phyloP scores from a whole-genome alignment of 176 grass and related monocot species.

The Miscanthus lutarioriparius region DNA sequence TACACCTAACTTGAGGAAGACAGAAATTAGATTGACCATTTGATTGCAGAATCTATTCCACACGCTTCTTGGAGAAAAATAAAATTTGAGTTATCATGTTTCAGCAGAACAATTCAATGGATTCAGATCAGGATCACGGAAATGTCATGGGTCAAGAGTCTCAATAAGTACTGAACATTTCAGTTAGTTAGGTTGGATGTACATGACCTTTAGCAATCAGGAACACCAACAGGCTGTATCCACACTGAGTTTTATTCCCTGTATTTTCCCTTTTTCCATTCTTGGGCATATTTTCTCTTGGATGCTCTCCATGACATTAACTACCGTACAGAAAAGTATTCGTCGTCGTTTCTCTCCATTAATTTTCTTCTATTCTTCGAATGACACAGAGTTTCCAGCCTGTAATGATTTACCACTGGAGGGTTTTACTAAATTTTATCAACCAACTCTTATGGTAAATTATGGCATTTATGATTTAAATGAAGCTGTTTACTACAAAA shows the following conservation, averaged over 20 bases:
- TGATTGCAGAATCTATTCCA: slow-evolving; percentile 12
- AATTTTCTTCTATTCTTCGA: neutral
- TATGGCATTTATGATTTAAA: neutral
- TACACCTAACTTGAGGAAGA: slow-evolving; percentile 4
- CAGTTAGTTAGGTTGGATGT: slow-evolving; percentile 26
- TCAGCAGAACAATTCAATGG: slow-evolving; percentile 11
- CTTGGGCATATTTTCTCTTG: neutral
- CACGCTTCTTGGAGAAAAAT: neutral
- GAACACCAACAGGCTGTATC: neutral
- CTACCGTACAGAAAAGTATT: neutral
- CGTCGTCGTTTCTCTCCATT: neutral
- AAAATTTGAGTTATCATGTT: slow-evolving; percentile 2
- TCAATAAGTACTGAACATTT: slow-evolving; percentile 9
- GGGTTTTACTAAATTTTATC: neutral
- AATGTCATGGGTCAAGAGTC: slow-evolving; percentile 24
- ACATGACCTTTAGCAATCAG: slow-evolving; percentile 6
- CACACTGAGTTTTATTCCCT: neutral
- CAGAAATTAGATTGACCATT: slow-evolving; percentile 14
- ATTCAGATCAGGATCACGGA: slow-evolving; percentile 18
- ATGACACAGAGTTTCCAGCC: neutral
- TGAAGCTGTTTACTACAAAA: slow-evolving; percentile 6
- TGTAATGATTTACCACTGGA: neutral
- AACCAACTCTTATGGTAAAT: neutral
- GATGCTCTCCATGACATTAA: neutral
- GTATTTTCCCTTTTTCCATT: neutral